Evolutionary conservation across 2,329 filamentous ascomycete genomes (phyloP).

Genomic region (Juglanconis sp.): DNA sequence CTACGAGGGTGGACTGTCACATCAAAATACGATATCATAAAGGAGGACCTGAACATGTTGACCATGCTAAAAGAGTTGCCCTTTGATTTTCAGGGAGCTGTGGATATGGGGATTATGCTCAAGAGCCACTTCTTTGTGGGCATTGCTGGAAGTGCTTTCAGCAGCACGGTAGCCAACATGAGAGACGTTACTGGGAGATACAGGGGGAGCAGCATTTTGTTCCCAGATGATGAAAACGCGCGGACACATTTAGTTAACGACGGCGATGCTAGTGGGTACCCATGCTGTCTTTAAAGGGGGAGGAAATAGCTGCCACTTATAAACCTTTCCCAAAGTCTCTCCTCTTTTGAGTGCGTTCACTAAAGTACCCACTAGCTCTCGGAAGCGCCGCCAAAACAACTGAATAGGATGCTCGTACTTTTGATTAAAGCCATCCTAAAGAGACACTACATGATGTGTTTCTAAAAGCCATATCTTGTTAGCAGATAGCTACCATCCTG

Average conservation of each 20-base stretch:
- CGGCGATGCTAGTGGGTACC: slow-evolving; percentile 24
- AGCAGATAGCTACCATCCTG: too few relatives aligned
- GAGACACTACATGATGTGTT: too few relatives aligned
- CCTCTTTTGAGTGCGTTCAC: too few relatives aligned
- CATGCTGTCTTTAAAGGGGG: slow-evolving; percentile 26
- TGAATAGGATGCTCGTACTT: not conserved
- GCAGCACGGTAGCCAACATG: slow-evolving; percentile 24
- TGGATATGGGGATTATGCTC: slow-evolving; percentile 29
- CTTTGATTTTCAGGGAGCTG: slow-evolving; percentile 29
- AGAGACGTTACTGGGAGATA: slow-evolving; percentile 28
- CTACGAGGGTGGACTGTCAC: slow-evolving; percentile 32
- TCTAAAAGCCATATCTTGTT: too few relatives aligned
- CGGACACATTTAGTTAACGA: slow-evolving; percentile 29
- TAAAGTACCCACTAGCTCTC: too few relatives aligned
- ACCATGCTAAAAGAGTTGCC: slow-evolving; percentile 22
- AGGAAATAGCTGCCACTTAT: too few relatives aligned
- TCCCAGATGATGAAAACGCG: slow-evolving; percentile 25
- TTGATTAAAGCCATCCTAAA: too few relatives aligned
- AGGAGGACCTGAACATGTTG: slow-evolving; percentile 19
- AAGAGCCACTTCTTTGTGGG: slow-evolving; percentile 27
- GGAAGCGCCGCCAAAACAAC: too few relatives aligned
- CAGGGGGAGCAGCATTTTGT: slow-evolving; percentile 24
- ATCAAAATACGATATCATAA: slow-evolving; percentile 30
- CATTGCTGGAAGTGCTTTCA: slow-evolving; percentile 28
- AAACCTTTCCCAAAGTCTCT: too few relatives aligned